Percentiles rank a stretch among this genome's conserved stretches.
phyloP scores from a whole-genome alignment of 352 stramenopile species.

The Pythium graminicola region DNA sequence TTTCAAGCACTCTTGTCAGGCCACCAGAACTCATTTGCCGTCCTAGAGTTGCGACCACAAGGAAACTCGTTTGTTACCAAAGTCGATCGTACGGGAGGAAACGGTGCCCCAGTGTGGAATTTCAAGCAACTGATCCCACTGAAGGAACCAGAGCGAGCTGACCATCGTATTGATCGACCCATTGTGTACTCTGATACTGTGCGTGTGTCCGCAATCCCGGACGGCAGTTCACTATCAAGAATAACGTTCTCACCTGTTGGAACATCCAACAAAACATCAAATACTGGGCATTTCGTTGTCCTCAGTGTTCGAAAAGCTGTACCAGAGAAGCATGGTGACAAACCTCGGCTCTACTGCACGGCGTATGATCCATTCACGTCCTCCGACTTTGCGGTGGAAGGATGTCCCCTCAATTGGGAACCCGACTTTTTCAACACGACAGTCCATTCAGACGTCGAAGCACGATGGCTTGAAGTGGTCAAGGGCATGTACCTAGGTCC shows the following conservation, averaged over 20 bases:
- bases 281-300: conserved; percentile 54
- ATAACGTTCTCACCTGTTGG: conserved; percentile 45
- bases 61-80: conserved; percentile 49
- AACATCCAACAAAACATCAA: not conserved
- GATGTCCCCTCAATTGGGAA: conserved; percentile 50
- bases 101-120: conserved; percentile 54
- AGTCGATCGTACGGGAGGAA: conserved; percentile 39
- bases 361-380: conserved; percentile 77
- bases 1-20: conserved; percentile 56
- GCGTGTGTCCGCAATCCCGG: conserved; percentile 40
- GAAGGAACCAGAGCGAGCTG: conserved; percentile 38
- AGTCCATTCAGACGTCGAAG: conserved; percentile 41
- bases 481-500: conserved; percentile 43
- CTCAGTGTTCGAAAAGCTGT: conserved; percentile 57
- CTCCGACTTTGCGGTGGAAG: conserved; percentile 69
- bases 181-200: conserved; percentile 78
- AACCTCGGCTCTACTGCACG: conserved; percentile 59
- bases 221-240: conserved; percentile 29
- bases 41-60: conserved; percentile 62
- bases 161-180: conserved; percentile 53
- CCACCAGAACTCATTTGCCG: conserved; percentile 53
- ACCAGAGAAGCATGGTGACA: conserved; percentile 21
- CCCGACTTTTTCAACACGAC: conserved; percentile 60
- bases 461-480: conserved; percentile 46
- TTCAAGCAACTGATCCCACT: conserved; percentile 44